Evolutionary conservation across 305 asterid genomes (phyloP).

Genomic region (Rubia tinctorum): DNA sequence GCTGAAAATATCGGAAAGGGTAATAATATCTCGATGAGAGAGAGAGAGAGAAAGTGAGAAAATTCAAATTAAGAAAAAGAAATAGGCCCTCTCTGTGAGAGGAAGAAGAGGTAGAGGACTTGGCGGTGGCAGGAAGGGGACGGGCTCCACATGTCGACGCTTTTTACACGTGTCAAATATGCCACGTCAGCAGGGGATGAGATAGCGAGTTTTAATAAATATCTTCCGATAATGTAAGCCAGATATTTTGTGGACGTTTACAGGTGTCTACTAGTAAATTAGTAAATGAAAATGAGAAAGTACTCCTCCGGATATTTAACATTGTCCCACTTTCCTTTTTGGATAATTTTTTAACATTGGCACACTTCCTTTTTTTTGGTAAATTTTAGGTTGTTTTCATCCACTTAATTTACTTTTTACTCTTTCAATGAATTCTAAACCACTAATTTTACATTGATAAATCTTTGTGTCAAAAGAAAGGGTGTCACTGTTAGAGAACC

Average conservation of each 20-base stretch:
- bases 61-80: not conserved
- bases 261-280: no score
- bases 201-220: conserved; percentile 27
- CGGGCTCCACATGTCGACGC: conserved; percentile 60
- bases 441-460: no score
- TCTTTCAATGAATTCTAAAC: no score
- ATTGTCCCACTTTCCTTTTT: no score
- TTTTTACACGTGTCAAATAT: conserved; percentile 63
- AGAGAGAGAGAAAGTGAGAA: conserved; percentile 5
- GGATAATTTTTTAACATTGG: no score
- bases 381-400: no score
- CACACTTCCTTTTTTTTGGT: no score
- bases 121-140: not conserved
- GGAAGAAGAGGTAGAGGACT: conserved; percentile 10
- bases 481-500: no score
- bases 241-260: conserved; percentile 41
- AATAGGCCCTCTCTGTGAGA: conserved; percentile 20
- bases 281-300: no score
- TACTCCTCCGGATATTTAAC: no score
- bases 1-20: not conserved
- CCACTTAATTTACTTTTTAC: no score
- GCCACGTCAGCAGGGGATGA: conserved; percentile 47
- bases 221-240: conserved; percentile 35
- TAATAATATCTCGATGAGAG: not conserved
- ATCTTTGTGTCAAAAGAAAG: no score